Evolutionary conservation across 2,329 filamentous ascomycete species (phyloP).

Genomic region (Epichloe coenophiala): DNA sequence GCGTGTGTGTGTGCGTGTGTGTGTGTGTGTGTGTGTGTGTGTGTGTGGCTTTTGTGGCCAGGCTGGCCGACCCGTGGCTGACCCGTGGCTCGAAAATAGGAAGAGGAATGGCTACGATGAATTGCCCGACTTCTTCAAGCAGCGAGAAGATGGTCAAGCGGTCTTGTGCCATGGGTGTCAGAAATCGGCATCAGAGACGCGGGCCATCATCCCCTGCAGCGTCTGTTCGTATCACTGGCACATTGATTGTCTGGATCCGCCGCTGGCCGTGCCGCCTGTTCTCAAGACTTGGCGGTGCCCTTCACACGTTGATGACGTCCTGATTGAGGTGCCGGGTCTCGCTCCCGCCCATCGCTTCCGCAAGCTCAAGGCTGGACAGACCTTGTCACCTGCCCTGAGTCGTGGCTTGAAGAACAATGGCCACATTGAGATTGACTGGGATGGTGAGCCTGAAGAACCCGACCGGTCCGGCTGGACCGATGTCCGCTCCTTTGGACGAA

Average conservation of each 20-base stretch:
- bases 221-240: slow-evolving; percentile 77
- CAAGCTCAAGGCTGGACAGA: slow-evolving; percentile 40
- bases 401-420: slow-evolving; percentile 62
- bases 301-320: slow-evolving; percentile 66
- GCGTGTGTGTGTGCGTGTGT: neutral
- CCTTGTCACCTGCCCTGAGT: slow-evolving; percentile 36
- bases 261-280: slow-evolving; percentile 64
- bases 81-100: slow-evolving; percentile 16
- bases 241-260: slow-evolving; percentile 80
- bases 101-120: slow-evolving; percentile 46
- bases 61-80: neutral
- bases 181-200: slow-evolving; percentile 41
- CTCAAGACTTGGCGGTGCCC: slow-evolving; percentile 79
- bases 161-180: slow-evolving; percentile 71
- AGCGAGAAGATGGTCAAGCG: slow-evolving; percentile 61
- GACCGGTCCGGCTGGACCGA: slow-evolving; percentile 45
- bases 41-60: neutral
- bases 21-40: too few relatives aligned
- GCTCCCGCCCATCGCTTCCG: slow-evolving; percentile 49
- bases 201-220: slow-evolving; percentile 76
- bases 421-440: slow-evolving; percentile 52
- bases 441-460: slow-evolving; percentile 43
- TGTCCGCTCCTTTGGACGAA: slow-evolving; percentile 46
- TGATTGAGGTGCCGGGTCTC: slow-evolving; percentile 44
- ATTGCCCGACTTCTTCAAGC: slow-evolving; percentile 51